Conservation (phyloP, 2,329 filamentous ascomycete genomes). For the Catunica adiposa region DNA sequence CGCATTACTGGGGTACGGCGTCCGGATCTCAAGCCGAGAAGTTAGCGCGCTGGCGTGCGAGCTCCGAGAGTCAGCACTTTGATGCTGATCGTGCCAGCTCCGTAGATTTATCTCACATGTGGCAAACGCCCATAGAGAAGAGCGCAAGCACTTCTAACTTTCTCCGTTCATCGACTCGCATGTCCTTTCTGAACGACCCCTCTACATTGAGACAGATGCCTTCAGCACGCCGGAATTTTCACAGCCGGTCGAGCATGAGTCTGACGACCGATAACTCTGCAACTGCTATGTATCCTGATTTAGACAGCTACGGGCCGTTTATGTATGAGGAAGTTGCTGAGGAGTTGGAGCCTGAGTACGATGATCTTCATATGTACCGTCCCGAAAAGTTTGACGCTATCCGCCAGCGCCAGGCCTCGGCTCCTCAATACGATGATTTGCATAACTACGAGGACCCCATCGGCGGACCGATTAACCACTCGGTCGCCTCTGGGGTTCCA, state of each 20-base stretch:
- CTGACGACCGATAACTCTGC: neutral
- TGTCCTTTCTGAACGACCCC: slow-evolving; percentile 11
- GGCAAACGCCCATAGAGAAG: slow-evolving; percentile 12
- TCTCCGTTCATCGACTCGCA: slow-evolving; percentile 8
- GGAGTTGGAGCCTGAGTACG: slow-evolving; percentile 17
- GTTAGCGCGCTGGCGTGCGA: slow-evolving; percentile 12
- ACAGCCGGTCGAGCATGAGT: slow-evolving; percentile 1
- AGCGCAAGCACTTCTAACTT: slow-evolving; percentile 11
- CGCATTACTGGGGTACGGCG: slow-evolving; percentile 14
- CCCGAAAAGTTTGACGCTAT: slow-evolving; percentile 21
- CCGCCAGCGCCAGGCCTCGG: slow-evolving; percentile 15
- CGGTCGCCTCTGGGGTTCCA: slow-evolving; percentile 20
- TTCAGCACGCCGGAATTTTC: slow-evolving; percentile 7
- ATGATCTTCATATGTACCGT: slow-evolving; percentile 24
- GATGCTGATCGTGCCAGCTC: slow-evolving; percentile 7
- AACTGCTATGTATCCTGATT: slow-evolving; percentile 5
- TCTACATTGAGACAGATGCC: slow-evolving; percentile 4
- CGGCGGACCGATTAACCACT: slow-evolving; percentile 19
- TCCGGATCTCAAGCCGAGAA: slow-evolving; percentile 12
- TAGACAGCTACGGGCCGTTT: slow-evolving; percentile 20
- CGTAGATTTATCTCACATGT: slow-evolving; percentile 10
- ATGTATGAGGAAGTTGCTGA: slow-evolving; percentile 13
- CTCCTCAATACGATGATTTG: slow-evolving; percentile 24
- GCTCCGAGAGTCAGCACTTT: slow-evolving; percentile 13
- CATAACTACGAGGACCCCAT: slow-evolving; percentile 20